phyloP scores from a whole-genome alignment of 1,139 yeast genomes.

The Suhomyces coccinellae region DNA sequence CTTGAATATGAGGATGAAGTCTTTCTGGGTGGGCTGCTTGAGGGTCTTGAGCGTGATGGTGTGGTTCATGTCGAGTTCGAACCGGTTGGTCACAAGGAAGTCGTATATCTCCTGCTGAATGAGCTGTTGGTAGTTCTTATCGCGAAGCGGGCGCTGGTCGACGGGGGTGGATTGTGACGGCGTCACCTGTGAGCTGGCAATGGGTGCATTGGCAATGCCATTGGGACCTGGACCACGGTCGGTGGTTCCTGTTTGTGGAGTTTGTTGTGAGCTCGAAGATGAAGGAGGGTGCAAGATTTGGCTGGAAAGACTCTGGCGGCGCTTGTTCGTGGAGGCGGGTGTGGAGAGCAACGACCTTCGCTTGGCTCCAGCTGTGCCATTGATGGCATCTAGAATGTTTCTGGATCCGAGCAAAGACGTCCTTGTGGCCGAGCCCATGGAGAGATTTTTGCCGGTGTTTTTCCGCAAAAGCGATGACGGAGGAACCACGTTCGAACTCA shows the following conservation, averaged over 20 bases:
- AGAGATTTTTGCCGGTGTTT: constrained; percentile 33
- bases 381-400: constrained; percentile 15
- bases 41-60: constrained; percentile 66
- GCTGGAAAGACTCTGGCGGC: constrained; percentile 30
- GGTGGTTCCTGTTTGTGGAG: constrained; percentile 15
- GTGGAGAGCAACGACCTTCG: constrained; percentile 40
- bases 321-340: constrained; percentile 38
- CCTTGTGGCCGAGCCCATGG: constrained; percentile 39
- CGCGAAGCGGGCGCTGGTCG: constrained; percentile 81
- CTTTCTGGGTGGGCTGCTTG: constrained; percentile 83
- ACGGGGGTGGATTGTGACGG: constrained; percentile 10
- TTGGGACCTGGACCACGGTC: constrained; percentile 7
- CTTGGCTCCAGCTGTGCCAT: constrained; percentile 20
- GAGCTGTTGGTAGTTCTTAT: constrained; percentile 61
- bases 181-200: constrained; percentile 6
- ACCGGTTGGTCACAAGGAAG: constrained; percentile 60
- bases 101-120: constrained; percentile 69
- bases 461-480: constrained; percentile 32
- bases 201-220: constrained; percentile 10
- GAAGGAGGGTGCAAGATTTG: constrained; percentile 8
- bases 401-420: constrained; percentile 28
- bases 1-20: constrained; percentile 74
- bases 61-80: constrained; percentile 73
- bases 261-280: constrained; percentile 18
- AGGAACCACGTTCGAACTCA: constrained; percentile 15